Conservation (phyloP, 129 eudicot genomes). For the Ambrosia artemisiifolia region DNA sequence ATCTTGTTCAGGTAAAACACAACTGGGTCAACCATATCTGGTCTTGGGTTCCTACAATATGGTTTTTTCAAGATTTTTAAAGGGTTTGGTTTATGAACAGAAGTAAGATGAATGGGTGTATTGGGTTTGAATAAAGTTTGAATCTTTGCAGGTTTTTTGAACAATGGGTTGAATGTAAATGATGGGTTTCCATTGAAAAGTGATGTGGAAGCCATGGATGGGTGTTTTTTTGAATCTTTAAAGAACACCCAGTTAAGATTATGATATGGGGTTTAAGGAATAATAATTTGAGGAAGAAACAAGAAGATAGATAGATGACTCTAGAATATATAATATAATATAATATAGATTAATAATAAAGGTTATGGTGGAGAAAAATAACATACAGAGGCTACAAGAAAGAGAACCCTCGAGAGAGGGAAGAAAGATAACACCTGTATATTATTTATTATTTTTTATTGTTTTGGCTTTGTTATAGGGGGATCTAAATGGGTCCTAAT, state of each 20-base stretch:
- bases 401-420: conserved; percentile 23
- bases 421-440: conserved; percentile 15
- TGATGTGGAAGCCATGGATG: conserved; percentile 45
- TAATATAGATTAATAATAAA: background rate
- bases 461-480: conserved; percentile 19
- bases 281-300: background rate
- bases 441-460: background rate
- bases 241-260: conserved; percentile 13
- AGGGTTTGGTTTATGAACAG: conserved; percentile 14
- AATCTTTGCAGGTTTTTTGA: conserved; percentile 20
- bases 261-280: background rate
- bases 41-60: conserved; percentile 19
- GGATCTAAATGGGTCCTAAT: conserved; percentile 48
- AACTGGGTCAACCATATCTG: conserved; percentile 31
- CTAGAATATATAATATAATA: conserved; percentile 5
- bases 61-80: conserved; percentile 23
- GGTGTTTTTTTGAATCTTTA: background rate
- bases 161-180: conserved; percentile 29
- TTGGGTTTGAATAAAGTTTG: conserved; percentile 22
- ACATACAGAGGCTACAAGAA: conserved; percentile 16
- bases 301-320: conserved; percentile 23
- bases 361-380: background rate
- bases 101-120: conserved; percentile 19
- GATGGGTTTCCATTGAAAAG: conserved; percentile 32
- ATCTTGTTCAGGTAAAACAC: conserved; percentile 26